Evolutionary conservation across 2,329 filamentous ascomycete species (phyloP), one percentile per base, ranked within the genome.

Genomic region (Fusarium tuaranense): DNA sequence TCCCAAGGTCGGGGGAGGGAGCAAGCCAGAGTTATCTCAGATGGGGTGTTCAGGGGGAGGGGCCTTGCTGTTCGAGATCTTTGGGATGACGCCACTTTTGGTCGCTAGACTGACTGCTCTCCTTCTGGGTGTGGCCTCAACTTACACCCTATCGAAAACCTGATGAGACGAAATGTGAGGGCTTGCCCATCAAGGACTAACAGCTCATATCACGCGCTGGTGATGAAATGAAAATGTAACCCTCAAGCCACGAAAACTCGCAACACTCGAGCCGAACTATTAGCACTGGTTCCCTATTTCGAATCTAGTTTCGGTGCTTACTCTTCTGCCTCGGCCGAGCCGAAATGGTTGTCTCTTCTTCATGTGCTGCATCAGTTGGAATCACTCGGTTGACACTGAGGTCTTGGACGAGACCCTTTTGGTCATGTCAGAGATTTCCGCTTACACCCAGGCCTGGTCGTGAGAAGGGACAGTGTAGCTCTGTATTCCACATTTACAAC

Each of bases 1-100:
- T 57, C 18, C 30, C 9, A 32, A 16, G 32, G 55, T 12, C 55
- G 22, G 60, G 60, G 18, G 22, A 27, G 25, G n/a, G n/a, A n/a
- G n/a, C 25, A 9, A 30, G 30, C 61, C 22, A 32, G 25, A 30
- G 13, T 36, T 36, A 63, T 63, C 46, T 55, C 12, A 63, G 34
- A 63, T 55, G 27, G 46, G 55, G 18, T 30, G 30, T 30, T 41
- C 46, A 22, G 60, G 44, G 61, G 46, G 30, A 30, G 20, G 18
- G 18, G 53, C 38, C n/a, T 32, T 60, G 12, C 20, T 44, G 22
- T 67, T 67, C 53, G 32, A 72, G 62, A 60, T 75, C 44, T 44
- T 57, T 32, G 30, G 25, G n/a, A 65, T 63, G 53, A 59, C 66
- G 18, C 61, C 71, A 72, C 57, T 59, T 63, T 63, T 63, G 41